Evolutionary conservation across 1,284 basidiomycete species (phyloP).

Genomic region (Microbotryum intermedium): DNA sequence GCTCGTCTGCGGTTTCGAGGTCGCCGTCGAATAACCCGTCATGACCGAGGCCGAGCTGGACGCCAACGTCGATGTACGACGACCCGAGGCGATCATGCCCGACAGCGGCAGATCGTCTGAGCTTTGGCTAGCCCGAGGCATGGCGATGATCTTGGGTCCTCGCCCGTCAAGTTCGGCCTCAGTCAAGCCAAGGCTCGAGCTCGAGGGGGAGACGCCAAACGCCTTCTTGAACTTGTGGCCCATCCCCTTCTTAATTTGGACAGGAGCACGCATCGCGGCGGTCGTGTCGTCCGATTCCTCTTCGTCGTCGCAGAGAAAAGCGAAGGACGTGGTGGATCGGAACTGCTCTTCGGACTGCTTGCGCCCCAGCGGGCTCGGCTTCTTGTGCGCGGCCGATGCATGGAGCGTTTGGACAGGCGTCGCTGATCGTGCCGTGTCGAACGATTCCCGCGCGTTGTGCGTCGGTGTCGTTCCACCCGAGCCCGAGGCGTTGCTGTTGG

Average conservation of each 20-base stretch:
- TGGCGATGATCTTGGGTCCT: slow-evolving; percentile 6
- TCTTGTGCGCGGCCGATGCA: not conserved
- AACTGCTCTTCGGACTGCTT: no score
- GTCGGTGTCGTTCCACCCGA: not conserved
- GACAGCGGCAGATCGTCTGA: slow-evolving; percentile 7
- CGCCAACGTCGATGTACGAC: slow-evolving; percentile 3
- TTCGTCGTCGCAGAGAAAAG: not conserved
- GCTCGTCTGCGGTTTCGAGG: slow-evolving; percentile 5
- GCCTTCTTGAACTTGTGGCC: slow-evolving; percentile 25
- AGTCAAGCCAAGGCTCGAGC: slow-evolving; percentile 2
- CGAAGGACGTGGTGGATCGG: no score
- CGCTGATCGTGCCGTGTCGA: slow-evolving; percentile 14
- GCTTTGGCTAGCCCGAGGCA: slow-evolving; percentile 5
- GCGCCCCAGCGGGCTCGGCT: not conserved
- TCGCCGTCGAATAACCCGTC: no score
- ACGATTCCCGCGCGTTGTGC: slow-evolving; percentile 2
- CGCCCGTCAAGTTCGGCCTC: slow-evolving; percentile 14
- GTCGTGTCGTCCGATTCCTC: slow-evolving; percentile 24
- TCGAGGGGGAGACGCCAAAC: slow-evolving; percentile 10
- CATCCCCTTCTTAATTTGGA: slow-evolving; percentile 25
- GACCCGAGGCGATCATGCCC: not conserved
- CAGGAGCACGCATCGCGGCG: slow-evolving; percentile 7
- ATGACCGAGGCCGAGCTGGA: slow-evolving; percentile 11
- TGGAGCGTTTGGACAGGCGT: slow-evolving; percentile 11
- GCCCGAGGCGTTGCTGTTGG: not conserved